Base-by-base conservation (phyloP, 176 grass and related monocot species). In the Canna indica region DNA sequence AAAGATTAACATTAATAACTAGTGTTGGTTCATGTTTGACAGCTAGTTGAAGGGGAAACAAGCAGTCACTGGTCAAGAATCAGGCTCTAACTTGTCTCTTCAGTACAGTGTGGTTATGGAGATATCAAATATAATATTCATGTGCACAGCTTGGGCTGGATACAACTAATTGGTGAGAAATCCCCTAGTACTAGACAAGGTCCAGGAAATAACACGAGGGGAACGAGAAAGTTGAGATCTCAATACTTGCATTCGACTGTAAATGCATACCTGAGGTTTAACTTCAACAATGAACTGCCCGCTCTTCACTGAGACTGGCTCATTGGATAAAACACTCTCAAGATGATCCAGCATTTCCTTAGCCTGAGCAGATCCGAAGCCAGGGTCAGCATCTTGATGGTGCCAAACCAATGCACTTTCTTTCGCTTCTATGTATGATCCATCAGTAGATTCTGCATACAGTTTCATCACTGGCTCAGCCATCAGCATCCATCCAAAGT, bases 271-370 rank as follows among this genome's bases (percentile, higher is more conserved):
- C 94, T 99, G 94, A 70, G 94, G 94, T 82, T 99, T 99, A 65
- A 99, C 94, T 85, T 99, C 94, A 53, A 99, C 86, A 84, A 99
- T 93, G 67, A 75, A 90, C 79, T 92, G 94, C n/a, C 94, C 94
- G 35, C 89, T 93, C 77, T 99, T 99, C n/a, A 93, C 94, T 10
- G 80, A 80, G 25, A 93, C 94, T 38, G 94, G 94, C 75, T 99
- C 94, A 66, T 99, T 99, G 20, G 94, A 86, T 56, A 99, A 66
- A 25, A 99, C 94, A 63, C 94, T 99, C 75, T 99, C 94, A 17
- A 99, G 84, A 71, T 99, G 94, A 85, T 99, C 94, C 38, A 99
- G 89, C 82, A 99, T 57, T 81, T 99, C 94, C 75, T 99, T 99
- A 39, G 94, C 89, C 67, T 99, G 94, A 47, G 86, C 72, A 46